Percentiles rank a stretch among this genome's conserved stretches.
These are phyloP conservation scores for Aureobasidium sp. DNA, from an alignment of 2,329 filamentous ascomycete species.

Conservation along the genomic window DNA sequence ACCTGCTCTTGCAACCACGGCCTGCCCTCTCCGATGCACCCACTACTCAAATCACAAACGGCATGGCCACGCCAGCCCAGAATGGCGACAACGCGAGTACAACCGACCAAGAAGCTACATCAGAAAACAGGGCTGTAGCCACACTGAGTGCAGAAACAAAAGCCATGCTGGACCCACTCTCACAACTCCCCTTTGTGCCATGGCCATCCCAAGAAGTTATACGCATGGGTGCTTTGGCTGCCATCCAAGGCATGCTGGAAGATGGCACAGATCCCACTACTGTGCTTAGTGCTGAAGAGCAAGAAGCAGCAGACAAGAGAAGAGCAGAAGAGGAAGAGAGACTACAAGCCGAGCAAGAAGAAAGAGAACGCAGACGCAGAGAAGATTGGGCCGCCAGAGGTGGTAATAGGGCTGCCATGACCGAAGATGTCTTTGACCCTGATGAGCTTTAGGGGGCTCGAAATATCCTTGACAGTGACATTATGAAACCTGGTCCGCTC, in stretches of 20 bases:
- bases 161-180: constrained; percentile 45
- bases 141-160: constrained; percentile 29
- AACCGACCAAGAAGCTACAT: not conserved
- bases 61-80: constrained; percentile 24
- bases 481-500: no score
- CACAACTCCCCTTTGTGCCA: constrained; percentile 56
- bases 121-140: constrained; percentile 15
- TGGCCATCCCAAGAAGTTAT: constrained; percentile 70
- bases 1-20: not conserved
- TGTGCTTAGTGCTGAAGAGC: constrained; percentile 38
- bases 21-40: constrained; percentile 3
- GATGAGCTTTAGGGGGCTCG: constrained; percentile 21
- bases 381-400: constrained; percentile 17
- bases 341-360: constrained; percentile 24
- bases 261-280: constrained; percentile 51
- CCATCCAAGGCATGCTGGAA: constrained; percentile 52
- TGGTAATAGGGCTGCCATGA: constrained; percentile 13
- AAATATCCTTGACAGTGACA: not conserved
- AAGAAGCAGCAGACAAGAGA: constrained; percentile 27
- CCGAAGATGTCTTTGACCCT: constrained; percentile 27
- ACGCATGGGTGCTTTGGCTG: constrained; percentile 56
- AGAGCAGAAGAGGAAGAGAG: constrained; percentile 33
- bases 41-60: constrained; percentile 23
- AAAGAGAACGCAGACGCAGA: constrained; percentile 14
- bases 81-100: not conserved